Evolutionary conservation across 192 early-diverging fungal genomes (phyloP), one percentile per base, ranked within the genome.

Genomic region (Backusella liffmaniae): DNA sequence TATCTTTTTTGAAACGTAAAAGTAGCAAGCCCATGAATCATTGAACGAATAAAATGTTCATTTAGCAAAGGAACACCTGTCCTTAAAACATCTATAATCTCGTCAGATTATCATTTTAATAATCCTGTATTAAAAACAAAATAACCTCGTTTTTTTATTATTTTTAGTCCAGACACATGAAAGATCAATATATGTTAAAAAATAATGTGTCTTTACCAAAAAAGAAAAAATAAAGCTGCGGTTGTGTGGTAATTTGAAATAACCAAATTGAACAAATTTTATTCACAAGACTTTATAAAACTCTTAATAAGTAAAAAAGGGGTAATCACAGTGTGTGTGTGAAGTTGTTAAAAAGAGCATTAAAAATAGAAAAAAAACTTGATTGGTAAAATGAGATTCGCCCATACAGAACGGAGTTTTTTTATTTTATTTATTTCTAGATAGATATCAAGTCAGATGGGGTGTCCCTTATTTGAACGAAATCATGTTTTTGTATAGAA

Each of bases 401-500:
- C 41, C 13, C 4, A 5, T 46, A 46, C 26, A 44, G 46, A n/a
- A 49, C 46, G 46, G 46, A 49, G 46, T 44, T 44, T 44, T 3
- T 1, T 44, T n/a, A n/a, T n/a, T 44, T 44, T 26, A 26, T 26
- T 13, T 44, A 7, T 41, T 10, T 41, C 12, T 44, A 44, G 12
- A 44, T 44, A 7, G 13, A n/a, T 49, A 26, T 21, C 10, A 12
- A 62, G 56, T 62, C 56, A 62, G 21, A 29, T 62, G 56, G 23
- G 23, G 3, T 15, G 56, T 13, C 56, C 26, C 21, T 62, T 29
- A 12, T 29, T 29, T 13, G 23, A 29, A 3, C 23, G n/a, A 62
- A 62, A 62, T 62, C 56, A 62, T 62, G 56, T 62, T 62, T 56
- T 29, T 62, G n/a, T 62, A 49, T 49, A 49, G n/a, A 49, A 49